Base-by-base conservation (phyloP, 345 rosid genomes). In the Linum tenue region DNA sequence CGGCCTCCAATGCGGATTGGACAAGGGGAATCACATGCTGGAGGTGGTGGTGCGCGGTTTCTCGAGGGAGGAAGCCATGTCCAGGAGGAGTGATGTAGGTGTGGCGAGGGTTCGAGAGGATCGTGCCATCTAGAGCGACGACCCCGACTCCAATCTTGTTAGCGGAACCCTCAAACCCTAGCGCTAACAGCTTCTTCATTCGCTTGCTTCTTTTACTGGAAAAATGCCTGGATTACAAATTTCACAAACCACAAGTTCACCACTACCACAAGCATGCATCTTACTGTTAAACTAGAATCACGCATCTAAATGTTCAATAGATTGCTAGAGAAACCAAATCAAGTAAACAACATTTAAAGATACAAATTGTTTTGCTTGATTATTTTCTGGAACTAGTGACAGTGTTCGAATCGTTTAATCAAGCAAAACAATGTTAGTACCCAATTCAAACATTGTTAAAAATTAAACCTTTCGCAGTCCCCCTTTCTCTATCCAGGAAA, bases 41-140 rank as follows among this genome's bases (percentile, higher is more conserved):
- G n/a, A 87, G 81, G 69, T 91, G 97, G 73, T 91, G 99, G 15
- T 91, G 89, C 5, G 95, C 97, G 1, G 97, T 95, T 79, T 91
- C 97, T 12, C 91, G 87, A 8, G 97, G 99, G 36, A 95, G 89
- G 57, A 95, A 91, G 10, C 99, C 99, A 3, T 95, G 99, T 6
- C 99, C 99, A 0, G 97, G 97, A 0, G 97, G 99, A 0, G 91
- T 95, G 38, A 95, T 89, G 64, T 91, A 95, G 1, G 97, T 95
- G 80, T 95, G 91, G 7, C 99, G 87, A 3, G 99, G 96, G 77
- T 95, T 95, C 1, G 99, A 84, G 37, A 91, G 73, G 72, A 91
- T 91, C 37, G 86, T 79, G 11, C 97, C 97, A 2, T 87, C 91
- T 70, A 87, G 69, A 1, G 90, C 78, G 35, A 89, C 99, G 48